phyloP scores from a whole-genome alignment of 371 early-diverging fungal species.

The Chytridiales sp. region DNA sequence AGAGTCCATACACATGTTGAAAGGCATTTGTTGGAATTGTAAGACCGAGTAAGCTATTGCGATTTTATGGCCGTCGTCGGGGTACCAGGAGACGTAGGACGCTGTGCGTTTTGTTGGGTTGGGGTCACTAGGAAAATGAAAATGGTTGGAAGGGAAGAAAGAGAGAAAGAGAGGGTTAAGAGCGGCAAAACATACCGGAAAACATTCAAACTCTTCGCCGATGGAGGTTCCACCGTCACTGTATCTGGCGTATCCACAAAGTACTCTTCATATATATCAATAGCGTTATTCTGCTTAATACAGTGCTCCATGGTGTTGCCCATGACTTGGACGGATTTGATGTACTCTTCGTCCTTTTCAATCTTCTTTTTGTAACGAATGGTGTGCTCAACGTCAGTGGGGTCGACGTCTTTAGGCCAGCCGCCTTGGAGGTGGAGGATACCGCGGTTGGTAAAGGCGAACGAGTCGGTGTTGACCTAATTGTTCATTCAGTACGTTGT shows the following conservation, averaged over 20 bases:
- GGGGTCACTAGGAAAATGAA: conserved; percentile 45
- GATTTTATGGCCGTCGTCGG: conserved; percentile 57
- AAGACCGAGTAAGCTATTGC: conserved; percentile 58
- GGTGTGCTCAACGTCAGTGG: conserved; percentile 57
- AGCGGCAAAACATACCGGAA: conserved; percentile 38
- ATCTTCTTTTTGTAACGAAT: conserved; percentile 59
- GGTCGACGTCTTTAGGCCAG: conserved; percentile 63
- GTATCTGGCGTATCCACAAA: conserved; percentile 47
- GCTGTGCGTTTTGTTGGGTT: conserved; percentile 51
- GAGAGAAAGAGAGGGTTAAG: background rate
- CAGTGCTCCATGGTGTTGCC: conserved; percentile 56
- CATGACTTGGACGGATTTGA: conserved; percentile 45
- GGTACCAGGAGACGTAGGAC: conserved; percentile 55
- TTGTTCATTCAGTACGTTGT: no score
- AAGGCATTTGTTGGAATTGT: conserved; percentile 51
- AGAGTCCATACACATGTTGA: conserved; percentile 49
- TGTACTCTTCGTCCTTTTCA: conserved; percentile 62
- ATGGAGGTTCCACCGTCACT: conserved; percentile 42
- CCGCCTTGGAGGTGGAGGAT: conserved; percentile 58
- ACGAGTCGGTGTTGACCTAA: conserved; percentile 59
- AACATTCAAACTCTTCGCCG: conserved; percentile 52
- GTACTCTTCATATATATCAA: conserved; percentile 62
- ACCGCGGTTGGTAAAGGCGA: conserved; percentile 45
- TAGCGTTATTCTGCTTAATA: conserved; percentile 62
- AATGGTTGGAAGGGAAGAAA: background rate